A percentile compares a stretch with the other conserved stretches of the same genome.
Conservation (phyloP, 2,329 filamentous ascomycete species). For the Leptographium radiaticola region DNA sequence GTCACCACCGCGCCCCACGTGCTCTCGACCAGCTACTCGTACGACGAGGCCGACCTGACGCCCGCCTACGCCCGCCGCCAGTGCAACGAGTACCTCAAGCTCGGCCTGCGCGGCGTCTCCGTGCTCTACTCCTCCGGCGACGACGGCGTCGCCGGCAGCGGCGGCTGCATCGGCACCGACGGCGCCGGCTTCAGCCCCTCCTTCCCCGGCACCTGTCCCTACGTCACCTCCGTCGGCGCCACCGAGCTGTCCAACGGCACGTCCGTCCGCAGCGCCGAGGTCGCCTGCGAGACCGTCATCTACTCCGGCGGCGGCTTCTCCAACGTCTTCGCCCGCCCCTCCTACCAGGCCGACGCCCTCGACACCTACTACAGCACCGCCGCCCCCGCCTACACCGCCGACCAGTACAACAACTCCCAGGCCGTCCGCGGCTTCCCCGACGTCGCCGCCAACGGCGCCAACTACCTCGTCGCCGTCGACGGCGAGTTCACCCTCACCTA, state of each 20-base stretch:
- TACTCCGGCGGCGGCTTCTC: conserved; percentile 32
- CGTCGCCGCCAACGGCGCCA: conserved; percentile 15
- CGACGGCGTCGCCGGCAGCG: conserved; percentile 29
- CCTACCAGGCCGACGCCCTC: conserved; percentile 23
- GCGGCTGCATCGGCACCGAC: conserved; percentile 17
- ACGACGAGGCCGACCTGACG: conserved; percentile 36
- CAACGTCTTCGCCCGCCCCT: conserved; percentile 28
- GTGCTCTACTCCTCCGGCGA: conserved; percentile 39
- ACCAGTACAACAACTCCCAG: conserved; percentile 27
- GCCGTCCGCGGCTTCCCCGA: conserved; percentile 16
- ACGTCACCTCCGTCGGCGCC: conserved; percentile 37
- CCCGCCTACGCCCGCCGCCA: conserved; percentile 35
- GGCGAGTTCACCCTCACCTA: conserved; percentile 28
- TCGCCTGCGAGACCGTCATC: conserved; percentile 32
- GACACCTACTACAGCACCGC: conserved; percentile 17
- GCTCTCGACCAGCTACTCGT: conserved; percentile 39
- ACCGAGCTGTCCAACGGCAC: conserved; percentile 30
- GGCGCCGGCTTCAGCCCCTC: conserved; percentile 32
- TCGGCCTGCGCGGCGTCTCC: conserved; percentile 37
- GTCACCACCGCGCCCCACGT: conserved; percentile 32
- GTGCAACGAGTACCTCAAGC: conserved; percentile 44
- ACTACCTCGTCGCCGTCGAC: conserved; percentile 27
- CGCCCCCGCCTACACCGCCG: conserved; percentile 26
- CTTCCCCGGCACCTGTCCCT: conserved; percentile 34
- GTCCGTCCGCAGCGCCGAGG: conserved; percentile 24